Percentiles rank a stretch among this genome's conserved stretches.
phyloP scores from a whole-genome alignment of 768 basidiomycete genomes.

The Auriscalpium vulgare region DNA sequence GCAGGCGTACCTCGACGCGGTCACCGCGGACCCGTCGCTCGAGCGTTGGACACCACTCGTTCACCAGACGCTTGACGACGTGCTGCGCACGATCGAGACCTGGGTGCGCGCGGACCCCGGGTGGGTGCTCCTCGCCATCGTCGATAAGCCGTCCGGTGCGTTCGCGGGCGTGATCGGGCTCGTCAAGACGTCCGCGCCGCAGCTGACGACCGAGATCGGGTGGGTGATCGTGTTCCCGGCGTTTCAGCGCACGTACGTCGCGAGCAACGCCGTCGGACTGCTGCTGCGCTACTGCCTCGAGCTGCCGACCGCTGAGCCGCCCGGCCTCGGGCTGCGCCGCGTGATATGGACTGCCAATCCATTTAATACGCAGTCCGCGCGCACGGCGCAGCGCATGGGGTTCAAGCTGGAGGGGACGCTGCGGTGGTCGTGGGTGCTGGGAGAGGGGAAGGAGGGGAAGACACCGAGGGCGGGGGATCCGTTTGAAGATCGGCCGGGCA shows the following conservation, averaged over 20 bases:
- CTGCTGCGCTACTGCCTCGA: conserved; percentile 34
- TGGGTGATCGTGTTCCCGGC: conserved; percentile 8
- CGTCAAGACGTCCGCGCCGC: conserved; percentile 13
- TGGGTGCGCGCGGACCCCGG: conserved; percentile 13
- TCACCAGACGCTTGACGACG: conserved; percentile 10
- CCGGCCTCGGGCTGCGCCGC: conserved; percentile 37
- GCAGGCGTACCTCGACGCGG: conserved; percentile 20
- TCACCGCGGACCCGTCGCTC: conserved; percentile 19
- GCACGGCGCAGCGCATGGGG: conserved; percentile 37
- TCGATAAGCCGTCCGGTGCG: conserved; percentile 31
- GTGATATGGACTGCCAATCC: conserved; percentile 36
- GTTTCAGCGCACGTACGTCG: conserved; percentile 9
- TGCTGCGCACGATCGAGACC: conserved; percentile 19
- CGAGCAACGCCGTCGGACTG: conserved; percentile 26
- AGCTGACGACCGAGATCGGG: conserved; percentile 5
- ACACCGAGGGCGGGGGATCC: conserved; percentile 20
- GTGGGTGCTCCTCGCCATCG: conserved; percentile 27
- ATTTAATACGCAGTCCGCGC: conserved; percentile 28
- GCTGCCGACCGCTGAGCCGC: conserved; percentile 10
- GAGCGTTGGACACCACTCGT: conserved; percentile 27
- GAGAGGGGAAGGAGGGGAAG: conserved; percentile 1
- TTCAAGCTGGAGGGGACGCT: conserved; percentile 35
- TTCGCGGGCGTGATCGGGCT: conserved; percentile 32
- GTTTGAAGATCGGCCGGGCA: conserved; percentile 24
- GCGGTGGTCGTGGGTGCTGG: conserved; percentile 32